phyloP scores from a whole-genome alignment of 2,329 filamentous ascomycete genomes.

The Penicillium sclerotiorum region DNA sequence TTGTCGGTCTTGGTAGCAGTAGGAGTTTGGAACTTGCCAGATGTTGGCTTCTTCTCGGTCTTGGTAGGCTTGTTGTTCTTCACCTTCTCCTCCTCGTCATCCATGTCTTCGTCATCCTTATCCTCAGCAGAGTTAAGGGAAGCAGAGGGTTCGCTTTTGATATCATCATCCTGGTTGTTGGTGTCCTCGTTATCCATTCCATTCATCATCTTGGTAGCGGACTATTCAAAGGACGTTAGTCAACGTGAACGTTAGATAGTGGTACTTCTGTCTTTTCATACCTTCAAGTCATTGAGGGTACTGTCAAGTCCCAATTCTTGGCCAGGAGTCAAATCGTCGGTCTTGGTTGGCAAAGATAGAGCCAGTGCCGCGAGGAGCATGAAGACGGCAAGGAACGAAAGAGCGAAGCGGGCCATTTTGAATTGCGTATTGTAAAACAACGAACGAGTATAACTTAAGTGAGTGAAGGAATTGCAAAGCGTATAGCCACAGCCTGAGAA shows the following conservation, averaged over 20 bases:
- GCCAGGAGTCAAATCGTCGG: background rate
- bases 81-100: slow-evolving; percentile 5
- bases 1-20: slow-evolving; percentile 17
- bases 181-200: slow-evolving; percentile 12
- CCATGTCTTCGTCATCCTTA: slow-evolving; percentile 6
- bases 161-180: slow-evolving; percentile 13
- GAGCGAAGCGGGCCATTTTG: slow-evolving; percentile 36
- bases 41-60: slow-evolving; percentile 20
- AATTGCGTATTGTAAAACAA: slow-evolving; percentile 11
- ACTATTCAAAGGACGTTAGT: slow-evolving; percentile 17
- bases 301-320: slow-evolving; percentile 10
- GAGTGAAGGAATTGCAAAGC: slow-evolving; percentile 15
- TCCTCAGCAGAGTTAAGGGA: background rate
- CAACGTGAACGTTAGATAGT: too few relatives aligned
- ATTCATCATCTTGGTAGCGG: slow-evolving; percentile 20
- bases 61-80: slow-evolving; percentile 7
- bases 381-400: slow-evolving; percentile 33
- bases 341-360: slow-evolving; percentile 32
- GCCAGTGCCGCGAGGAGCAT: slow-evolving; percentile 33
- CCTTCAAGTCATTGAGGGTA: slow-evolving; percentile 20
- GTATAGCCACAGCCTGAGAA: slow-evolving; percentile 1
- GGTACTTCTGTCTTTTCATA: too few relatives aligned
- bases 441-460: slow-evolving; percentile 10
- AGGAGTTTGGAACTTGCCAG: slow-evolving; percentile 25
- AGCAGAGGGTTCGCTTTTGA: background rate